Percentiles rank a stretch among this genome's conserved stretches.
Conservation (phyloP, 2,329 filamentous ascomycete species). For the Aureobasidium leucospermi region DNA sequence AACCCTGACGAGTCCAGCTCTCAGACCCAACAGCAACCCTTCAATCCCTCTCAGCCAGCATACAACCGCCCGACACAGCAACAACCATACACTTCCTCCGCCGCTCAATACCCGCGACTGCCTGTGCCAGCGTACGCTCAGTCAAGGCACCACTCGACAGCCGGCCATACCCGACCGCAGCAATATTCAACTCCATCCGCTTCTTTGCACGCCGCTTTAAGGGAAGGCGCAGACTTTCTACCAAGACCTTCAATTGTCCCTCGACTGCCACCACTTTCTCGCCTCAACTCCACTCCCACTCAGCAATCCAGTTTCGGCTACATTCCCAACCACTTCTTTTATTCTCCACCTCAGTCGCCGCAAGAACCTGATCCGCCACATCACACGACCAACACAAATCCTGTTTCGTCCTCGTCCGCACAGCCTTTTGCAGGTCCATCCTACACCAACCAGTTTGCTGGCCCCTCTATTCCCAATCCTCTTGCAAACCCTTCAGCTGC, state of each 20-base stretch:
- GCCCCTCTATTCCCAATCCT: neutral
- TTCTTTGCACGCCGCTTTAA: slow-evolving; percentile 7
- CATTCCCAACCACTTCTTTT: slow-evolving; percentile 13
- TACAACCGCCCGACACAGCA: neutral
- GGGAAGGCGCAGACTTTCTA: slow-evolving; percentile 9
- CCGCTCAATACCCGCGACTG: neutral
- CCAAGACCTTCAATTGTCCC: slow-evolving; percentile 7
- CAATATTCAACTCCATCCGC: slow-evolving; percentile 7
- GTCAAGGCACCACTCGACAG: neutral
- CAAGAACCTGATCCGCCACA: neutral
- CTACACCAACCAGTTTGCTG: neutral
- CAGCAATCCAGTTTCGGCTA: slow-evolving; percentile 7
- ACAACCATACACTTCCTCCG: neutral
- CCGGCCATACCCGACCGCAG: neutral
- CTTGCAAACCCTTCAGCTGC: neutral
- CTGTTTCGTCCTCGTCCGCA: neutral
- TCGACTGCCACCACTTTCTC: neutral
- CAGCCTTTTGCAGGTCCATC: neutral
- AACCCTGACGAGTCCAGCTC: neutral
- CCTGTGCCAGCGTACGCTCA: neutral
- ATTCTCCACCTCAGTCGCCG: slow-evolving; percentile 7
- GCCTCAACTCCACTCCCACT: neutral
- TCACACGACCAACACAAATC: neutral
- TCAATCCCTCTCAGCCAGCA: neutral
- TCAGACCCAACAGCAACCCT: neutral